Evolutionary conservation across 1,284 basidiomycete species (phyloP), one percentile per base, ranked within the genome.

Genomic region (Pyrrhoderma lamaoense): DNA sequence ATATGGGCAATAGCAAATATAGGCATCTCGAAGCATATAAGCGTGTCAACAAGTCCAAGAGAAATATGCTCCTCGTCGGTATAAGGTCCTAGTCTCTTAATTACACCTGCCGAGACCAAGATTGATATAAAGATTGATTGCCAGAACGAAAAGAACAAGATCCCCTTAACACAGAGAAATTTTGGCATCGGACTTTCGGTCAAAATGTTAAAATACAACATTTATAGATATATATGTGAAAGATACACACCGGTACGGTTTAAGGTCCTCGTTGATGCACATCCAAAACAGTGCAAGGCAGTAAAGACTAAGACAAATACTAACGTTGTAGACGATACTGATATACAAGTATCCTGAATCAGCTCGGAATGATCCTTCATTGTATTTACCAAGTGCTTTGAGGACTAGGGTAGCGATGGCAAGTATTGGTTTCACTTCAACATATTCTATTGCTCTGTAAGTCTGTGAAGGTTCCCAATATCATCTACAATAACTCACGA

Each of bases 121-220:
- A 93, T 79, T 23, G 93, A 94, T 49, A 99, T 82, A 42, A 66
- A 79, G 42, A 97, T 80, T 13, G 86, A 81, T 65, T 99, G 95
- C 95, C 95, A 99, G 72, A 99, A 99, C 0, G 89, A 94, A 69
- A 96, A 95, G 75, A 98, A 97, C 40, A 99, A 77, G 58, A 99
- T 94, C 45, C 93, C 93, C 65, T 99, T 98, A 61, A 99, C 91
- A 65, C 93, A 98, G 21, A 99, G 80, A 68, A 99, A 99, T 67
- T 97, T 96, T 5, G 93, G 92, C 66, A 89, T 76, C 0, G 86
- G 85, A 36, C 83, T 85, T 56, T 8, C 52, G 38, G 54, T 36
- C 42, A 34, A 1, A 16, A 48, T 21, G 48, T 5, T 18, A 22
- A n/a, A 23, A 2, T n/a, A 38, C 51, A 35, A 25, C 34, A 51